phyloP scores from a whole-genome alignment of 2,329 filamentous ascomycete genomes.

The Neofusicoccum cordaticola region DNA sequence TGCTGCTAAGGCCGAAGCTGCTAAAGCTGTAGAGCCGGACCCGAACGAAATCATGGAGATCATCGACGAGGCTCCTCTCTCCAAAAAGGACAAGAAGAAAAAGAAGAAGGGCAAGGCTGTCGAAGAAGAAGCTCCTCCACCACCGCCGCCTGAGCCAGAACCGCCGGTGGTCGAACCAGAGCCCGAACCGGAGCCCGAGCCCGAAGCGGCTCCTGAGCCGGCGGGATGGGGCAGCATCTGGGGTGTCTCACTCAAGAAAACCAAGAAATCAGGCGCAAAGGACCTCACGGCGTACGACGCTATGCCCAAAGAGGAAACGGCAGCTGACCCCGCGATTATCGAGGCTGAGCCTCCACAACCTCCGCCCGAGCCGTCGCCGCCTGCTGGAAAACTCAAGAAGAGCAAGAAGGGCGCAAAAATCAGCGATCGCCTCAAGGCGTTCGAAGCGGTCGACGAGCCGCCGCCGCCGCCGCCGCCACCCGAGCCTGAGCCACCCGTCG shows the following conservation, averaged over 20 bases:
- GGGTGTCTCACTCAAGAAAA: constrained; percentile 45
- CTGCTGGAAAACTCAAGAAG: constrained; percentile 20
- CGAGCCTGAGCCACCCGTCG: constrained; percentile 25
- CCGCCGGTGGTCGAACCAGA: not conserved
- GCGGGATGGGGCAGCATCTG: constrained; percentile 40
- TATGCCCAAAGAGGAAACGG: constrained; percentile 8
- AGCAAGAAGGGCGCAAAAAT: constrained; percentile 25
- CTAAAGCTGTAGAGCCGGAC: constrained; percentile 19
- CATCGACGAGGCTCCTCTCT: constrained; percentile 13
- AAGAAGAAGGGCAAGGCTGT: constrained; percentile 49
- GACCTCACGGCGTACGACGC: constrained; percentile 16
- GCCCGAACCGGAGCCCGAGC: constrained; percentile 28
- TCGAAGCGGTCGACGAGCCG: constrained; percentile 13
- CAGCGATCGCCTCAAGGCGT: constrained; percentile 13
- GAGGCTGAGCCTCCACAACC: constrained; percentile 22
- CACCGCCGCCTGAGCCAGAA: constrained; percentile 26
- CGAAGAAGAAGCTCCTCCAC: constrained; percentile 26
- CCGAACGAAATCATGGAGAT: constrained; percentile 16
- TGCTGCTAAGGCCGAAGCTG: constrained; percentile 22
- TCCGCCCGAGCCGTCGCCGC: constrained; percentile 4
- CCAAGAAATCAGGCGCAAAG: constrained; percentile 34
- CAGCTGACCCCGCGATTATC: constrained; percentile 17
- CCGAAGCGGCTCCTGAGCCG: constrained; percentile 21
- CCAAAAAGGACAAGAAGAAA: constrained; percentile 41
- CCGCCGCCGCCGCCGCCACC: constrained; percentile 6